Base-by-base conservation (phyloP, 495 filamentous ascomycete genomes). In the Penicillium ochrochloron region DNA sequence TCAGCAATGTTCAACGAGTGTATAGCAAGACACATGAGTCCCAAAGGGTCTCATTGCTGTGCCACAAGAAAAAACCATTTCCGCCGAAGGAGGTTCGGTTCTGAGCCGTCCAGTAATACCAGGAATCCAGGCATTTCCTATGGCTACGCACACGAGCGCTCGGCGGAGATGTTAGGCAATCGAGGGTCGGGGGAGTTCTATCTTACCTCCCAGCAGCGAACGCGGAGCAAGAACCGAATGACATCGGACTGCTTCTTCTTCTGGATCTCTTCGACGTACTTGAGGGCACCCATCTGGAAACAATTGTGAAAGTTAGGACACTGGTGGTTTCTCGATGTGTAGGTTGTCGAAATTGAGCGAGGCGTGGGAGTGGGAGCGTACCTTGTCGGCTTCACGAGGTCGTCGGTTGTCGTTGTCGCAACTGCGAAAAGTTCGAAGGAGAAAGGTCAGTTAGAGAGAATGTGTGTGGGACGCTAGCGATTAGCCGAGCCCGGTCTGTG, bases 201-300 rank as follows among this genome's bases (percentile, higher is more conserved):
- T 88, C 95, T 91, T 89, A 98, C 95, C 92, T 99, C 95, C 95
- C 95, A 99, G 92, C 96, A 98, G 84, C 95, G 93, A 78, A 99
- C 96, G 79, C 95, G 94, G 78, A 96, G 92, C 83, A 99, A 88
- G 88, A 99, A 99, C 85, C 93, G 94, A 83, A 97, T 89, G 70
- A 98, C 90, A 83, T 99, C 95, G 76, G 92, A 96, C 87, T 99
- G 95, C 92, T 99, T 99, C 91, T 97, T 97, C 92, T 98, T 98
- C 78, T 96, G 92, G 80, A 99, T 89, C 88, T 99, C 95, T 87
- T 98, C 95, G 83, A 98, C 91, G 85, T 97, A 97, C 85, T 97
- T 97, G 81, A 95, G 90, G 83, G 92, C 92, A 85, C 92, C 92
- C 92, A 95, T 94, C 83, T 88, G 64, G 63, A 70, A 70, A 44